Conservation (phyloP, 2,329 filamentous ascomycete genomes). For the Dactylellina drechsleri region DNA sequence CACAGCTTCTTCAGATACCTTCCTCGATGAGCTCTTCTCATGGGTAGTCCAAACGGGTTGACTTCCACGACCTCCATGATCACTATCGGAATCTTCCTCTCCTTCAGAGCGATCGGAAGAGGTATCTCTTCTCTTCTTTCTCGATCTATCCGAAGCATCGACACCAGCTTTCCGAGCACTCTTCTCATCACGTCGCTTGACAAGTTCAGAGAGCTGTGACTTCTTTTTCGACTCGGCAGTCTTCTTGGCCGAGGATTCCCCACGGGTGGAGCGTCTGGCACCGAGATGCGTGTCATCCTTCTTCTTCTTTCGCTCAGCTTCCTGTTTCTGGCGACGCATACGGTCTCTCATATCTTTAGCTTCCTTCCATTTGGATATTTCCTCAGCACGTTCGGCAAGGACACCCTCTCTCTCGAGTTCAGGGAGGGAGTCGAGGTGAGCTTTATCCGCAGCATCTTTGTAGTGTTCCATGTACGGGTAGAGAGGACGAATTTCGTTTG, state of each 20-base stretch:
- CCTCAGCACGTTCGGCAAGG: conserved; percentile 83
- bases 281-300: conserved; percentile 63
- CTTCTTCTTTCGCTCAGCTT: conserved; percentile 68
- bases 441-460: conserved; percentile 76
- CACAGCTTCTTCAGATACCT: conserved; percentile 52
- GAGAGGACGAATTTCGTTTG: conserved; percentile 65
- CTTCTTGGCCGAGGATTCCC: conserved; percentile 57
- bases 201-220: conserved; percentile 57
- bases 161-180: conserved; percentile 56
- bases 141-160: conserved; percentile 44
- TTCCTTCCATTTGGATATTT: conserved; percentile 82
- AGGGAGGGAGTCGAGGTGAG: conserved; percentile 82
- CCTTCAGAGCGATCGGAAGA: conserved; percentile 53
- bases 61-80: conserved; percentile 46
- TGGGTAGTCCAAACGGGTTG: conserved; percentile 37
- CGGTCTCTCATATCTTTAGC: conserved; percentile 76
- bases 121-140: conserved; percentile 55
- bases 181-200: conserved; percentile 57
- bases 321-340: conserved; percentile 72
- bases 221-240: conserved; percentile 57
- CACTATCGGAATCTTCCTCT: conserved; percentile 55
- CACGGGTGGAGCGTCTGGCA: conserved; percentile 54
- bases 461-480: conserved; percentile 92
- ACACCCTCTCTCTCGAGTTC: conserved; percentile 92
- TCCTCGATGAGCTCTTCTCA: conserved; percentile 46